Percentiles rank a stretch among this genome's conserved stretches.
Conservation (phyloP, 352 stramenopile genomes). For the Phytopythium kandeliae region DNA sequence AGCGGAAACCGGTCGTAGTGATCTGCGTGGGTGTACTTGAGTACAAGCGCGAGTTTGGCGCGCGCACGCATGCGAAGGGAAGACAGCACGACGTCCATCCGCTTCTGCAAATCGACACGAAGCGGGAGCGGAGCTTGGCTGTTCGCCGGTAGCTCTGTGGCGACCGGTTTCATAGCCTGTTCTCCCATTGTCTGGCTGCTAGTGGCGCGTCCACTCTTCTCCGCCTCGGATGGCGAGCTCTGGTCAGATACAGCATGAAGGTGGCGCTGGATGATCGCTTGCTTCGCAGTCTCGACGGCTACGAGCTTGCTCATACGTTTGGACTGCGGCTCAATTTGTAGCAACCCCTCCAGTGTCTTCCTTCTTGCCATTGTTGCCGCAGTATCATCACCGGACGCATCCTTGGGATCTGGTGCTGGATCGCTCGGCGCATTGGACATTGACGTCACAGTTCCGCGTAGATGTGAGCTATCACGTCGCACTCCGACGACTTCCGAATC, state of each 20-base stretch:
- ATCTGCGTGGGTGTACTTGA: constrained; percentile 65
- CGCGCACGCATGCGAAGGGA: constrained; percentile 42
- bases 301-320: constrained; percentile 23
- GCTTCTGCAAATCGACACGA: constrained; percentile 48
- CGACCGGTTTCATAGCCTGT: background rate
- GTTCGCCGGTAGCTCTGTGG: background rate
- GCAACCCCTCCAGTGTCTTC: constrained; percentile 39
- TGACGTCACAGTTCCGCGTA: background rate
- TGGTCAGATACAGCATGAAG: constrained; percentile 12
- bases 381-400: background rate
- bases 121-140: constrained; percentile 42
- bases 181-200: background rate
- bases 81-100: constrained; percentile 51
- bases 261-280: constrained; percentile 45
- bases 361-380: constrained; percentile 22
- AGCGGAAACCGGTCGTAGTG: constrained; percentile 53
- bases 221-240: background rate
- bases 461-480: background rate
- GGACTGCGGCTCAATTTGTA: constrained; percentile 15
- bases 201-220: background rate
- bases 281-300: constrained; percentile 32
- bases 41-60: constrained; percentile 56
- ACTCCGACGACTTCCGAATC: background rate
- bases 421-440: constrained; percentile 6
- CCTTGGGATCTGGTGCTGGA: background rate